Conservation (phyloP, 306 rosid genomes). For the Castanea mollissima region DNA sequence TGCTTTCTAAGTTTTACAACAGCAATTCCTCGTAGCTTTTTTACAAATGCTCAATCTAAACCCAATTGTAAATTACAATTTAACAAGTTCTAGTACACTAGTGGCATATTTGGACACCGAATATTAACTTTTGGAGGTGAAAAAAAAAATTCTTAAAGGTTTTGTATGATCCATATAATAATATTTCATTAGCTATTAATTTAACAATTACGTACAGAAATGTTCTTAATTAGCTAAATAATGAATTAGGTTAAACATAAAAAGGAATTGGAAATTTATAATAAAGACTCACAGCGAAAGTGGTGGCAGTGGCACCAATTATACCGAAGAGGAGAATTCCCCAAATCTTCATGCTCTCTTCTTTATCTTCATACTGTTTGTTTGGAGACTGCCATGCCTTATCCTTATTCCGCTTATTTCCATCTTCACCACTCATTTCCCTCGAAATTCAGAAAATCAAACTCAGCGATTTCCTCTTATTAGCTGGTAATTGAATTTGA, state of each 20-base stretch:
- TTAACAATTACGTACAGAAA: neutral
- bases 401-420: slow-evolving; percentile 29
- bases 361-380: slow-evolving; percentile 35
- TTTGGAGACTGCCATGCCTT: slow-evolving; percentile 33
- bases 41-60: too few relatives aligned
- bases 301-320: slow-evolving; percentile 87
- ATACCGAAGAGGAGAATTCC: slow-evolving; percentile 76
- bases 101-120: neutral
- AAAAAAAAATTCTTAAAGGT: neutral
- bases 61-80: neutral
- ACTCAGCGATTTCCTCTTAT: slow-evolving; percentile 15
- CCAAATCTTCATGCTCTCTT: slow-evolving; percentile 56
- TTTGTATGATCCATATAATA: too few relatives aligned
- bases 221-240: too few relatives aligned
- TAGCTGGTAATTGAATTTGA: slow-evolving; percentile 13
- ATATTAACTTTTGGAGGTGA: neutral
- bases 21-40: too few relatives aligned
- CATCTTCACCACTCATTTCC: slow-evolving; percentile 48
- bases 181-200: too few relatives aligned
- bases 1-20: too few relatives aligned
- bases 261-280: neutral
- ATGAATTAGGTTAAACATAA: neutral
- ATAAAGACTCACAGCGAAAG: slow-evolving; percentile 63
- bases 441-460: slow-evolving; percentile 4
- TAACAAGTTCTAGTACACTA: neutral